Evolutionary conservation across 306 rosid species (phyloP), one percentile per base, ranked within the genome.

Genomic region (Gillenia trifoliata): DNA sequence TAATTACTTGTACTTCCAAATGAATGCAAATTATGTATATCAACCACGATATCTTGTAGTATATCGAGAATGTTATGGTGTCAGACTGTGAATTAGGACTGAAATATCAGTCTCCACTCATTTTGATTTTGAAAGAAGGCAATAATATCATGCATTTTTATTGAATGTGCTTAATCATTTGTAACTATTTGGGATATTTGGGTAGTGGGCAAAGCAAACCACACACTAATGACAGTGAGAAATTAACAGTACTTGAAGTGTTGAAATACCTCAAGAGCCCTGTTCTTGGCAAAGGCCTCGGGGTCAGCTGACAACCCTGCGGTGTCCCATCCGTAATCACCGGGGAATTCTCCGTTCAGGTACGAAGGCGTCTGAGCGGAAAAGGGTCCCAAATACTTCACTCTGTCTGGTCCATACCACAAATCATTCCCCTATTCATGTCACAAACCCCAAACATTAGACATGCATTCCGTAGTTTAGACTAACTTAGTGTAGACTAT

Each of bases 391-490:
- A 93, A 86, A 77, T 89, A 87, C 88, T 89, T 87, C 73, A 93
- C 96, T 83, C 96, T 84, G 78, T 89, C 97, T 40, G 93, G 98
- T 73, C 97, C 96, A 81, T 93, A 89, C 94, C 96, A 89, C 86
- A 91, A 79, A 0, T 89, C 90, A 81, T 89, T 91, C 1, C 97
- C 82, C 97, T 92, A 49, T 59, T 28, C 68, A 75, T 43, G 61
- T 7, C 50, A 45, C 64, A 78, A 15, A 45, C 5, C 52, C 2
- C 7, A 1, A 45, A 45, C 4, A 45, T 45, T 15, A 45, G 52
- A 45, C 52, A 47, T 47, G 52, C 52, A 47, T 47, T 47, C 2
- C 17, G 52, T 6, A 16, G 52, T 47, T 15, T 47, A 47, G 52
- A 47, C 52, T 15, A 16, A 15, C 15, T 16, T 16, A 45, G 50